phyloP scores from a whole-genome alignment of 306 rosid species.

The Sicyos edulis region DNA sequence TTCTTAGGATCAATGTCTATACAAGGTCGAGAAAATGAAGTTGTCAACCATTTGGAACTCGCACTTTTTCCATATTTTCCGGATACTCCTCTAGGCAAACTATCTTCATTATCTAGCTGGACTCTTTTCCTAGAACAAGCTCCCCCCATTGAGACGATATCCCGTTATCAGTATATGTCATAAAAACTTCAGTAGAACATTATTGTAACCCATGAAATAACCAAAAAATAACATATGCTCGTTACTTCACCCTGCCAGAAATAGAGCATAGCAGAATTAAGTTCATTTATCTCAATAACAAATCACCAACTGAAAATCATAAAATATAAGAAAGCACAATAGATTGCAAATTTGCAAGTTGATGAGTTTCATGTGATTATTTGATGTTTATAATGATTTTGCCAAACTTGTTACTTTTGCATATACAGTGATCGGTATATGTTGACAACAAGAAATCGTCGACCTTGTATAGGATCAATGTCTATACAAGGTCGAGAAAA shows the following conservation, averaged over 20 bases:
- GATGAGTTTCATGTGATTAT: too few relatives aligned
- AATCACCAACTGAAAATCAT: slow-evolving; percentile 6
- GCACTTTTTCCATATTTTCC: slow-evolving; percentile 65
- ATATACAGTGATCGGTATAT: background rate
- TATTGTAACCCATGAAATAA: slow-evolving; percentile 33
- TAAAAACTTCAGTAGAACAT: slow-evolving; percentile 35
- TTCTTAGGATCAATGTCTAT: slow-evolving; percentile 36
- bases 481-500: slow-evolving; percentile 48
- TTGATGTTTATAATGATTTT: too few relatives aligned
- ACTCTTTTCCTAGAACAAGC: slow-evolving; percentile 86
- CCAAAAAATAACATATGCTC: slow-evolving; percentile 32
- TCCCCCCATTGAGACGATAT: slow-evolving; percentile 70
- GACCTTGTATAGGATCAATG: slow-evolving; percentile 40
- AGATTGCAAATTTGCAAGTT: background rate
- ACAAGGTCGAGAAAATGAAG: slow-evolving; percentile 56
- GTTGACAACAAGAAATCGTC: slow-evolving; percentile 35
- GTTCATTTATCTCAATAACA: slow-evolving; percentile 16
- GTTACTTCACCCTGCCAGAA: slow-evolving; percentile 35
- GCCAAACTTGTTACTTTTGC: background rate
- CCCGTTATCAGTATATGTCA: slow-evolving; percentile 33
- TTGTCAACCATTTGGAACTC: slow-evolving; percentile 82
- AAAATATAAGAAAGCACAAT: slow-evolving; percentile 4
- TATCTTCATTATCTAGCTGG: slow-evolving; percentile 45
- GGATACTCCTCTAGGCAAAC: slow-evolving; percentile 37
- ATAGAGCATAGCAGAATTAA: slow-evolving; percentile 29